These are phyloP conservation scores for Bruguiera sexangula DNA, from an alignment of 345 rosid genomes.

Conservation along the genomic window DNA sequence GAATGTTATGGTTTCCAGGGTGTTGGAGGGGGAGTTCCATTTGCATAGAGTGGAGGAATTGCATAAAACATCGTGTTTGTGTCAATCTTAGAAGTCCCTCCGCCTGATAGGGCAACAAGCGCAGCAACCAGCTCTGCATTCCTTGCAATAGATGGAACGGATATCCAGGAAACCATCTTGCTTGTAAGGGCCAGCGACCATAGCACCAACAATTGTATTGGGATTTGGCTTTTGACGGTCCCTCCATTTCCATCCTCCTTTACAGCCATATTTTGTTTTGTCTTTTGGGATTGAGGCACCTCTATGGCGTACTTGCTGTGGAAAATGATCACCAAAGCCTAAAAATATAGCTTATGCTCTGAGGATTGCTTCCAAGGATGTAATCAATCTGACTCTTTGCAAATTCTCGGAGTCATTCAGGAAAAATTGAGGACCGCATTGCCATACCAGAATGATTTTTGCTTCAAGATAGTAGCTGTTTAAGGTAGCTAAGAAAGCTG, in stretches of 20 bases:
- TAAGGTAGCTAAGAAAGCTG: conserved; percentile 23
- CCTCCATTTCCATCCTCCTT: conserved; percentile 21
- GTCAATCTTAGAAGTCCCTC: too few species aligned
- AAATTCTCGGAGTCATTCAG: conserved; percentile 1
- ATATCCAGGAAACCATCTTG: too few species aligned
- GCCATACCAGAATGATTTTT: conserved; percentile 13
- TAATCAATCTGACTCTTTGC: too few species aligned
- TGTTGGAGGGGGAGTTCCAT: conserved; percentile 8
- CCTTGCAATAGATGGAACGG: too few species aligned
- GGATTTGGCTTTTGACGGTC: conserved; percentile 8
- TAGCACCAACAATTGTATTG: not conserved
- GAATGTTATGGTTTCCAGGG: conserved; percentile 7
- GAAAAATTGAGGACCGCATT: conserved; percentile 10
- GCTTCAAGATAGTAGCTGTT: conserved; percentile 11
- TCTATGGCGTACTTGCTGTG: conserved; percentile 17
- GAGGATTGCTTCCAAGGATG: too few species aligned
- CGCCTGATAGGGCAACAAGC: too few species aligned
- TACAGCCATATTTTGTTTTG: conserved; percentile 15
- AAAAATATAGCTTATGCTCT: too few species aligned
- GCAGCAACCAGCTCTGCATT: too few species aligned
- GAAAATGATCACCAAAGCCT: conserved; percentile 1
- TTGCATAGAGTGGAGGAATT: too few species aligned
- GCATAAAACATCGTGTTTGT: too few species aligned
- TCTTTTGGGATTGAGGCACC: conserved; percentile 22
- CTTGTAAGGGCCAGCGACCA: too few species aligned